Evolutionary conservation across 2,329 filamentous ascomycete species (phyloP).

Genomic region (Cladosporium sp.): DNA sequence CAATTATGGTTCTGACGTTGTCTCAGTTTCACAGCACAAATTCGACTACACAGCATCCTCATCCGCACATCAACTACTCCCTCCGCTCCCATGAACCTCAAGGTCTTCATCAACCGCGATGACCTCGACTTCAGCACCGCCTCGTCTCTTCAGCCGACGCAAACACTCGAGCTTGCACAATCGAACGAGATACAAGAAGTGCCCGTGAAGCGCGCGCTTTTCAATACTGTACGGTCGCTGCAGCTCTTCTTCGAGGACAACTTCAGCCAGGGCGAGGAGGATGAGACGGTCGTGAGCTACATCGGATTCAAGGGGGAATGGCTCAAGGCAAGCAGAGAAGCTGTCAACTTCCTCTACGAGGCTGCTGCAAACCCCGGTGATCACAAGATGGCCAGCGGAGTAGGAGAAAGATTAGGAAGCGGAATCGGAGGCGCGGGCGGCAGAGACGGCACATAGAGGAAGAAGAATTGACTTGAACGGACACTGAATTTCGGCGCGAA

Average conservation of each 20-base stretch:
- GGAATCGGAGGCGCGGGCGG: constrained; percentile 30
- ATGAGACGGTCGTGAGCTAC: constrained; percentile 75
- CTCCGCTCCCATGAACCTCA: constrained; percentile 75
- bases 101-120: constrained; percentile 81
- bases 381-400: constrained; percentile 56
- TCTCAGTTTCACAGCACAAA: constrained; percentile 80
- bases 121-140: constrained; percentile 81
- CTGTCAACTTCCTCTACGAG: constrained; percentile 86
- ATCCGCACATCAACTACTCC: constrained; percentile 70
- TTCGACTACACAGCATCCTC: constrained; percentile 86
- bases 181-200: constrained; percentile 81
- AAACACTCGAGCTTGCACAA: constrained; percentile 72
- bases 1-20: background rate
- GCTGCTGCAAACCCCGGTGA: constrained; percentile 87
- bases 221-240: constrained; percentile 78
- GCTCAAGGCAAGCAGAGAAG: constrained; percentile 79
- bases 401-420: constrained; percentile 30
- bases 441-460: constrained; percentile 13
- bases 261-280: constrained; percentile 70
- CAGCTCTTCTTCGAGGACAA: constrained; percentile 91
- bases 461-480: background rate
- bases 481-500: background rate
- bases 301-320: constrained; percentile 93
- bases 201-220: constrained; percentile 79
- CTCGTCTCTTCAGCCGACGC: constrained; percentile 59